Evolutionary conservation across 345 rosid species (phyloP).

Genomic region (Ceriops tagal): DNA sequence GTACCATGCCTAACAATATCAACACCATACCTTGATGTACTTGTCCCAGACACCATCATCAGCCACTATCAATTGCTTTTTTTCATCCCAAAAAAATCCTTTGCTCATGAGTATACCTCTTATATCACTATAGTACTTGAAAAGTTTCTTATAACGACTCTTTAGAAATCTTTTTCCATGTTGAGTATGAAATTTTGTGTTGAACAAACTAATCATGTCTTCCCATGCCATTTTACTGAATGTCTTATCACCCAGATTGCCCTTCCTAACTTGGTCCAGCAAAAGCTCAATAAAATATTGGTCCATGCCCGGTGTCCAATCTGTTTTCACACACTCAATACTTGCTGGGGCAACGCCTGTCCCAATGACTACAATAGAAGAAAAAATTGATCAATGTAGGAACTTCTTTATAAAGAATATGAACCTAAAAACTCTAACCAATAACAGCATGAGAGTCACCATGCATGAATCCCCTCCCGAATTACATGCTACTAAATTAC

Average conservation of each 20-base stretch:
- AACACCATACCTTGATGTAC: constrained; percentile 29
- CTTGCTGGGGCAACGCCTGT: constrained; percentile 24
- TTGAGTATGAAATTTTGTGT: constrained; percentile 32
- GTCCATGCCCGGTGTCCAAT: constrained; percentile 42
- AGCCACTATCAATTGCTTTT: constrained; percentile 32
- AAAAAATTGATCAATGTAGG: neutral
- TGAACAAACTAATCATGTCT: constrained; percentile 42
- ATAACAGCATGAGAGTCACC: too few species aligned
- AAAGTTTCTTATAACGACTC: constrained; percentile 34
- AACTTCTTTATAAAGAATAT: constrained; percentile 6
- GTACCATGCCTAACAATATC: constrained; percentile 6
- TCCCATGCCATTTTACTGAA: constrained; percentile 44
- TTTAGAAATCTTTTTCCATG: constrained; percentile 30
- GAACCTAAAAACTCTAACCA: neutral
- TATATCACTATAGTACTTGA: constrained; percentile 30
- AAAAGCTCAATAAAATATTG: constrained; percentile 42
- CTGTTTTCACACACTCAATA: constrained; percentile 25
- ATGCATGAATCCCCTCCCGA: neutral
- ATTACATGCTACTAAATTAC: neutral
- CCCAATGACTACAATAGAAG: constrained; percentile 23
- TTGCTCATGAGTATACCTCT: constrained; percentile 35
- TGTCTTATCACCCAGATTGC: constrained; percentile 25
- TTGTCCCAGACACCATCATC: constrained; percentile 43
- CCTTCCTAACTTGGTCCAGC: constrained; percentile 40
- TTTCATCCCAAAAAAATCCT: constrained; percentile 53